Conservation (phyloP, 2,329 filamentous ascomycete species). For the Monosporascus sp. region DNA sequence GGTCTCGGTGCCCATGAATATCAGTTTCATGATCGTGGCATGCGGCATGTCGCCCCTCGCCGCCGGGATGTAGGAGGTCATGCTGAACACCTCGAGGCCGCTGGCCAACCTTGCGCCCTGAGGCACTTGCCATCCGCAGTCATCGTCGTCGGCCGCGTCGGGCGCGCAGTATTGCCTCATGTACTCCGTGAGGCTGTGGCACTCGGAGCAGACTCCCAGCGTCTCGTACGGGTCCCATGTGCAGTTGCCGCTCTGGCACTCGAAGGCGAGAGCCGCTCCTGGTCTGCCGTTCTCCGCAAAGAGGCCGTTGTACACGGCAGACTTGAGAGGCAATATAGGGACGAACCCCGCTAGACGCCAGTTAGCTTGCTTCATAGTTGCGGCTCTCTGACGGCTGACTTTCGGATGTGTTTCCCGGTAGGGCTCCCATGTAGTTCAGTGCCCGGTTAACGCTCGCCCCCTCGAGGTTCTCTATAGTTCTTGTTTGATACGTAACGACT, state of each 20-base stretch:
- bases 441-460: constrained; percentile 23
- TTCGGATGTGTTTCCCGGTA: constrained; percentile 18
- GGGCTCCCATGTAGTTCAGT: constrained; percentile 21
- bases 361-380: neutral
- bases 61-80: constrained; percentile 24
- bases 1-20: constrained; percentile 28
- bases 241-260: constrained; percentile 25
- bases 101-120: constrained; percentile 19
- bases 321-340: constrained; percentile 27
- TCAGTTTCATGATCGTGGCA: constrained; percentile 26
- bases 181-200: constrained; percentile 22
- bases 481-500: constrained; percentile 22
- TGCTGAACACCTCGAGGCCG: constrained; percentile 24
- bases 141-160: neutral
- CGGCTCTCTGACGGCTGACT: neutral
- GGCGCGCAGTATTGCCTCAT: constrained; percentile 20
- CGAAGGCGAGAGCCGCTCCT: constrained; percentile 18
- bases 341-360: constrained; percentile 20
- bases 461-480: constrained; percentile 10
- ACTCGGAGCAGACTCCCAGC: constrained; percentile 21
- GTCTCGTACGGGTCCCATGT: constrained; percentile 24
- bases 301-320: constrained; percentile 28
- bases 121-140: constrained; percentile 26
- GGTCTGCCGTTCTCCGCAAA: constrained; percentile 28
- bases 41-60: constrained; percentile 21